These are phyloP conservation scores for Clonostachys solani DNA, from an alignment of 2,329 filamentous ascomycete species.

Conservation along the genomic window DNA sequence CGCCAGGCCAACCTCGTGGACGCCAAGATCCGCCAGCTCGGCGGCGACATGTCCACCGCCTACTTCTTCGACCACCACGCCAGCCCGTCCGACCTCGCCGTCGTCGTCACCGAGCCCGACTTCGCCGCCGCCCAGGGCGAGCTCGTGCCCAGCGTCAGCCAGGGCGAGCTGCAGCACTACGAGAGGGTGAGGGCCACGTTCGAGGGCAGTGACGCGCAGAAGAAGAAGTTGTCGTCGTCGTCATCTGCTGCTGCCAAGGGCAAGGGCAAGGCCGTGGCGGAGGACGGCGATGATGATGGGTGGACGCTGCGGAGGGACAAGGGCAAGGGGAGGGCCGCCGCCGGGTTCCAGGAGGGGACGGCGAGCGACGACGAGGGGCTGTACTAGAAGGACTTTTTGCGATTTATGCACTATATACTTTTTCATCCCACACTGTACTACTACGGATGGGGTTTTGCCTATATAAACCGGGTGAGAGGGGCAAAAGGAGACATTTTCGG, in stretches of 20 bases:
- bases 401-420: not conserved
- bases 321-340: constrained; percentile 50
- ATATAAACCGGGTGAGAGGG: no score
- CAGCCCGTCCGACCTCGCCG: constrained; percentile 74
- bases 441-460: not conserved
- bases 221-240: constrained; percentile 28
- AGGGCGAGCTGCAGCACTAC: constrained; percentile 89
- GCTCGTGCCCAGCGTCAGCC: constrained; percentile 88
- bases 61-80: constrained; percentile 96
- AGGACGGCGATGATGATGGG: constrained; percentile 24
- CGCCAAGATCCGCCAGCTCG: constrained; percentile 67
- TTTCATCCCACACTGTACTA: not conserved
- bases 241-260: constrained; percentile 19
- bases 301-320: constrained; percentile 26
- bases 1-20: constrained; percentile 83
- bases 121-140: constrained; percentile 57
- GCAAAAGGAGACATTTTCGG: no score
- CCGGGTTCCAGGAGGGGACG: constrained; percentile 46
- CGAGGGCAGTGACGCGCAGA: constrained; percentile 52
- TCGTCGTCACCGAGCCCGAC: constrained; percentile 86
- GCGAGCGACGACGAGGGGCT: constrained; percentile 53
- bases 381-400: constrained; percentile 32
- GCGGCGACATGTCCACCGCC: constrained; percentile 64
- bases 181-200: constrained; percentile 79
- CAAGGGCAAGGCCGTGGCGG: constrained; percentile 26